phyloP scores from a whole-genome alignment of 2,329 filamentous ascomycete species.

The Boeremia lycopersici region DNA sequence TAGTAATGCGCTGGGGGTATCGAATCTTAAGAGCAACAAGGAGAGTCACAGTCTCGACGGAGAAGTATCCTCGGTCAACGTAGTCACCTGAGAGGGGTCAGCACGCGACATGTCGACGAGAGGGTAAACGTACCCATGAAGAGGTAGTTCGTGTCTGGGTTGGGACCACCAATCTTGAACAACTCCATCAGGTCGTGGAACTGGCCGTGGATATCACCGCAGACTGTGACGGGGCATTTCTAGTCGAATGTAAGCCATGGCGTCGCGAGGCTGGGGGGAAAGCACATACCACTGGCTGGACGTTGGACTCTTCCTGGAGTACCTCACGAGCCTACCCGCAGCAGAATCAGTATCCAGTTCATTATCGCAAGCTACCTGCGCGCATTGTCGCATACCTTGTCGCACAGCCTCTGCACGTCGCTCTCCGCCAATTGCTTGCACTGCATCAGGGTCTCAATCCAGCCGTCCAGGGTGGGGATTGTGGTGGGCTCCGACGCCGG shows the following conservation, averaged over 20 bases:
- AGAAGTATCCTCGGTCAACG: slow-evolving; percentile 98
- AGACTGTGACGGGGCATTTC: slow-evolving; percentile 98
- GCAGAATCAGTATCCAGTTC: slow-evolving; percentile 20
- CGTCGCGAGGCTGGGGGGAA: background rate
- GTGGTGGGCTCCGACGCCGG: slow-evolving; percentile 82
- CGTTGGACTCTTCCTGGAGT: slow-evolving; percentile 95
- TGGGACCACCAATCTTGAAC: slow-evolving; percentile 97
- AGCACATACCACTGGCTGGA: slow-evolving; percentile 88
- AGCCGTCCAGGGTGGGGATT: slow-evolving; percentile 92
- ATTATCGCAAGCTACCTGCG: background rate
- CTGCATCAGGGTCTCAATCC: slow-evolving; percentile 97
- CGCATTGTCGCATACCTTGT: slow-evolving; percentile 86
- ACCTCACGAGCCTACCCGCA: slow-evolving; percentile 82
- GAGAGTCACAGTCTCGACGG: slow-evolving; percentile 95
- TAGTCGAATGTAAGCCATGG: slow-evolving; percentile 32
- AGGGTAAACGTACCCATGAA: slow-evolving; percentile 77
- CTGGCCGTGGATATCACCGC: slow-evolving; percentile 98
- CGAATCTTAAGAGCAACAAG: slow-evolving; percentile 97
- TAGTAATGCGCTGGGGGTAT: slow-evolving; percentile 97
- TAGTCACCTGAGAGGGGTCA: slow-evolving; percentile 76
- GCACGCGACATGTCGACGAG: slow-evolving; percentile 8
- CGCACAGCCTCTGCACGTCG: slow-evolving; percentile 95
- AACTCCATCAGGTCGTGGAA: slow-evolving; percentile 99
- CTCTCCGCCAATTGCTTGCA: slow-evolving; percentile 97
- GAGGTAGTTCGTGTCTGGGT: slow-evolving; percentile 98